phyloP scores from a whole-genome alignment of 257 asterid species.

The Scutellaria baicalensis region DNA sequence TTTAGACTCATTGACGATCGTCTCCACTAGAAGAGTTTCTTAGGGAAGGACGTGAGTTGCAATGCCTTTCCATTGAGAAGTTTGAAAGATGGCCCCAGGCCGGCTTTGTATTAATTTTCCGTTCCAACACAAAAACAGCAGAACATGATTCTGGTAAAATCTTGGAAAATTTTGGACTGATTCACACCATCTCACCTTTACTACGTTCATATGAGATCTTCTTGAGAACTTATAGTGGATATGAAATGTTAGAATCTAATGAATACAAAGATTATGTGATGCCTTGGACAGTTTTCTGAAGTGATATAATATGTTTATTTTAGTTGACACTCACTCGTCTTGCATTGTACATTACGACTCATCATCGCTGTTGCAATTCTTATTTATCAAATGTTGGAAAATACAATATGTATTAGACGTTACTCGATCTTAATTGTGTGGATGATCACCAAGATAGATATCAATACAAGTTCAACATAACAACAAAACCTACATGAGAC shows the following conservation, averaged over 20 bases:
- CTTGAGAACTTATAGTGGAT: neutral
- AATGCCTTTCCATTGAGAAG: neutral
- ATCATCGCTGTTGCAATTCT: neutral
- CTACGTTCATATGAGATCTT: neutral
- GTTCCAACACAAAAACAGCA: neutral
- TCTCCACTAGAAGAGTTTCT: neutral
- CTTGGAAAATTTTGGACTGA: slow-evolving; percentile 2
- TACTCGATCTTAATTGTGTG: neutral
- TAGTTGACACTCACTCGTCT: neutral
- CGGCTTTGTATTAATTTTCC: neutral
- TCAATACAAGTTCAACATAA: too few species aligned
- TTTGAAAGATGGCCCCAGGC: neutral
- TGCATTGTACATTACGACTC: neutral
- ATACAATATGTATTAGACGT: neutral
- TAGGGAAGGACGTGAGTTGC: slow-evolving; percentile 7
- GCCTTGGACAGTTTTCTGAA: neutral
- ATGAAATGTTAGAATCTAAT: neutral
- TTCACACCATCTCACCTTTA: neutral
- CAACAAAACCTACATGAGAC: too few species aligned
- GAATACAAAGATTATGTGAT: neutral
- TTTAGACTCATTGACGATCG: neutral
- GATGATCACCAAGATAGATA: too few species aligned
- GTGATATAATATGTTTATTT: neutral
- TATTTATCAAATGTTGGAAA: neutral
- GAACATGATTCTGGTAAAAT: neutral